Evolutionary conservation across 1,139 yeast species (phyloP).

Genomic region (Pneumocystis sp.): DNA sequence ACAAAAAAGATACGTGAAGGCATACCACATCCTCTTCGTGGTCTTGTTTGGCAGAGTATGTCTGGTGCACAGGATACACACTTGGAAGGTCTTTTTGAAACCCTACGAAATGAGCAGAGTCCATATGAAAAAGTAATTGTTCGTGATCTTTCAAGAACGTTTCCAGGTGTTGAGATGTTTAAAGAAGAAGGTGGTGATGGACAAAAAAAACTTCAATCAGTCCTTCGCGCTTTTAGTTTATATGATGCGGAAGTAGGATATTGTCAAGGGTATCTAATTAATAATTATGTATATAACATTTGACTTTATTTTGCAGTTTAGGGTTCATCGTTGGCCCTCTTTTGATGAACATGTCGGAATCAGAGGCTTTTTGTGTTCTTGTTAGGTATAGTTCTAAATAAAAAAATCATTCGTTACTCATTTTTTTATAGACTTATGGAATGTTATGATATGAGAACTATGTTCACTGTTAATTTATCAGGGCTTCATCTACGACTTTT

Average conservation of each 20-base stretch:
- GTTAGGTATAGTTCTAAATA: slow-evolving; percentile 23
- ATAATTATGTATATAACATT: not conserved
- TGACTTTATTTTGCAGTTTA: slow-evolving; percentile 18
- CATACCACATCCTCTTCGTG: slow-evolving; percentile 28
- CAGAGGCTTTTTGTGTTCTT: slow-evolving; percentile 39
- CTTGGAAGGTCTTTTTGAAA: slow-evolving; percentile 27
- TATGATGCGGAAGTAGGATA: slow-evolving; percentile 58
- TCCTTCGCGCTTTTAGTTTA: slow-evolving; percentile 51
- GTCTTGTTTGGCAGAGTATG: slow-evolving; percentile 27
- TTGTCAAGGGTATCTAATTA: slow-evolving; percentile 38
- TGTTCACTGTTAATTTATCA: slow-evolving; percentile 43
- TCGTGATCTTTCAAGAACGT: slow-evolving; percentile 50
- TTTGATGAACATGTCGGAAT: slow-evolving; percentile 36
- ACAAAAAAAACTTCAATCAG: slow-evolving; percentile 36
- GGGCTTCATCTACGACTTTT: slow-evolving; percentile 41
- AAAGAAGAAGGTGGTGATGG: slow-evolving; percentile 32
- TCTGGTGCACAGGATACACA: slow-evolving; percentile 23
- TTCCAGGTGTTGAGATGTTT: slow-evolving; percentile 43
- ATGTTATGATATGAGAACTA: slow-evolving; percentile 43
- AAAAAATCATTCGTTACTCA: not conserved
- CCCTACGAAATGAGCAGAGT: slow-evolving; percentile 30
- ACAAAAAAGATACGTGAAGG: slow-evolving; percentile 24
- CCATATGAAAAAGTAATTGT: slow-evolving; percentile 40
- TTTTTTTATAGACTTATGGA: slow-evolving; percentile 34
- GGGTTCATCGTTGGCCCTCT: slow-evolving; percentile 53